These are phyloP conservation scores for Vitis riparia DNA, from an alignment of 164 flowering plant species.

Conservation along the genomic window DNA sequence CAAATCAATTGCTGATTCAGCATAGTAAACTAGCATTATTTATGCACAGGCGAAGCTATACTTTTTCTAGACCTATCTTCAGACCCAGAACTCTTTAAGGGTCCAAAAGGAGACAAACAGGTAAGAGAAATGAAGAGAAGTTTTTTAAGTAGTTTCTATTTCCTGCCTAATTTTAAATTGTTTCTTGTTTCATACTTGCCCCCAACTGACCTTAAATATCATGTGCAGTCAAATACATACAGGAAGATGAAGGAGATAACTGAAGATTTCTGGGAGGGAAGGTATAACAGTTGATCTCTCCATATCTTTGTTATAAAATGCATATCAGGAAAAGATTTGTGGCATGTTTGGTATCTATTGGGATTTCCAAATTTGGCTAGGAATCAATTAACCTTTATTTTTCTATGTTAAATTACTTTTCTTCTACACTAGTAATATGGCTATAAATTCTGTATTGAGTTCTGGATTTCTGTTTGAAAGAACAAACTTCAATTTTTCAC, in stretches of 20 bases:
- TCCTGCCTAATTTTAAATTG: no score
- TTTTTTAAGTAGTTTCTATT: neutral
- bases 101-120: slow-evolving; percentile 92
- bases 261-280: slow-evolving; percentile 89
- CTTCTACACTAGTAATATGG: no score
- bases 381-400: no score
- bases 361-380: no score
- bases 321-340: no score
- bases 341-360: no score
- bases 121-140: slow-evolving; percentile 35
- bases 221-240: slow-evolving; percentile 82
- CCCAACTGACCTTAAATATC: neutral
- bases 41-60: slow-evolving; percentile 67
- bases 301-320: neutral
- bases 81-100: slow-evolving; percentile 86
- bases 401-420: no score
- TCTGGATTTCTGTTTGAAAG: no score
- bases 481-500: no score
- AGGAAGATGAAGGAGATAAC: slow-evolving; percentile 89
- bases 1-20: slow-evolving; percentile 1
- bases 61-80: slow-evolving; percentile 78
- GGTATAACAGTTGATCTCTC: slow-evolving; percentile 37
- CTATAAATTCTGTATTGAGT: no score
- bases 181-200: neutral
- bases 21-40: slow-evolving; percentile 4